Evolutionary conservation across 495 filamentous ascomycete species (phyloP), one percentile per base, ranked within the genome.

Genomic region (Penicillium crystallinum): DNA sequence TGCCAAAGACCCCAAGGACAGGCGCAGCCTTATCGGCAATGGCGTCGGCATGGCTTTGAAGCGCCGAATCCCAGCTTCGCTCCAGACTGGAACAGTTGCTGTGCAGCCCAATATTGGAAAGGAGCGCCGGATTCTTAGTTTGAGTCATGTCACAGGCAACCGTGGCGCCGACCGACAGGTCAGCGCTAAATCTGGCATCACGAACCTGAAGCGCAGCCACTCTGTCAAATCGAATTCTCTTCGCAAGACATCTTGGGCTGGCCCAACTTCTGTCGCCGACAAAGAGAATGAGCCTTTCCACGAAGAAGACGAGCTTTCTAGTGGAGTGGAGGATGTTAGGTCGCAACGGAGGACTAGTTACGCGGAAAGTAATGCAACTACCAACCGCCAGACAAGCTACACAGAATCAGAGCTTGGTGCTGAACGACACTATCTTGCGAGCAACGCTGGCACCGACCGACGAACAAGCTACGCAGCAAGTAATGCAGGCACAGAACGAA

Each of bases 71-170:
- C 68, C 66, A 9, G 63, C 70, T 56, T 56, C 71, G 18, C 55
- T 76, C 18, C 69, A 76, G 48, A 57, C 74, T 53, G 76, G 67
- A 53, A 68, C 74, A n/a, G 72, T 70, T 12, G 77, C 78, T 25
- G 58, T 64, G 12, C 71, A 79, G 15, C 76, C 82, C 19, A 75
- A 73, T 33, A 63, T 64, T 30, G 64, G 68, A 53, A 68, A 71
- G 38, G 76, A 79, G 55, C 81, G 91, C 3, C 84, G 93, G 10
- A 96, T 96, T 55, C 79, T 92, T 35, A 93, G 88, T 46, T 80
- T 97, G 34, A 95, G 85, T 64, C 86, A 96, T 64, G 91, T 97
- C 17, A 87, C 79, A 7, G 82, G 85, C 49, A 96, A 96, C 62
- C 75, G 84, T 5, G 84, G 86, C 10, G 57, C 58, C 9, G 75